These are phyloP conservation scores for Paramyrothecium sp. DNA, from an alignment of 2,329 filamentous ascomycete species.

Conservation along the genomic window DNA sequence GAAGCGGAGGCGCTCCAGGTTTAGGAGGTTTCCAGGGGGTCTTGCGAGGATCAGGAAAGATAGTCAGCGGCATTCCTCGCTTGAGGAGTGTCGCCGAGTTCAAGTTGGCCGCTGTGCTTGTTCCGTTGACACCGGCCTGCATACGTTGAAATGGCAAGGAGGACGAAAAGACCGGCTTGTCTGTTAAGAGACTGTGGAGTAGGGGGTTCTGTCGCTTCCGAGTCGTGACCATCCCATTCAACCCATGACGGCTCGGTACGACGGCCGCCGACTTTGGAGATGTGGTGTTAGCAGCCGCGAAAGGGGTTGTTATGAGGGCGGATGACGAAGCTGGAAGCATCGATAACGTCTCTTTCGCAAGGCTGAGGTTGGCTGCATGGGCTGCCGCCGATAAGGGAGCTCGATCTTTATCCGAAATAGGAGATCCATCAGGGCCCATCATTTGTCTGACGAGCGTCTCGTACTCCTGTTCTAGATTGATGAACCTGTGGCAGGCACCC, in stretches of 20 bases:
- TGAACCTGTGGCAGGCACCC: slow-evolving; percentile 54
- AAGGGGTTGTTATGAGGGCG: slow-evolving; percentile 82
- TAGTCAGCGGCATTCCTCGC: slow-evolving; percentile 82
- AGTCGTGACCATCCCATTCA: slow-evolving; percentile 52
- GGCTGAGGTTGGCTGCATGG: slow-evolving; percentile 68
- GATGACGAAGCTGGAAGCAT: slow-evolving; percentile 83
- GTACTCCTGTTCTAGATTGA: slow-evolving; percentile 93
- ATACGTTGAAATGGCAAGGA: slow-evolving; percentile 77
- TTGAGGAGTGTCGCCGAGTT: slow-evolving; percentile 78
- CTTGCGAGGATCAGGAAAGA: slow-evolving; percentile 73
- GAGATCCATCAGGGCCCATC: slow-evolving; percentile 24
- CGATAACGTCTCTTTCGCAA: slow-evolving; percentile 68
- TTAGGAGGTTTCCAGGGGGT: slow-evolving; percentile 67
- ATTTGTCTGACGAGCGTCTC: slow-evolving; percentile 65
- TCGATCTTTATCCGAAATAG: slow-evolving; percentile 27
- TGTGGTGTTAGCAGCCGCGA: slow-evolving; percentile 64
- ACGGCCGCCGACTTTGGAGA: slow-evolving; percentile 33
- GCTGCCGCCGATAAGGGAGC: slow-evolving; percentile 32
- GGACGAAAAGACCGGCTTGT: slow-evolving; percentile 89
- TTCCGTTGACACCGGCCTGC: slow-evolving; percentile 23
- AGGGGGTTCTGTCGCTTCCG: slow-evolving; percentile 71
- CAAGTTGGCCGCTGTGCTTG: slow-evolving; percentile 12
- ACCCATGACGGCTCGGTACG: slow-evolving; percentile 41
- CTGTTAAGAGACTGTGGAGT: slow-evolving; percentile 93
- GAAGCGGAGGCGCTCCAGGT: slow-evolving; percentile 58